phyloP scores from a whole-genome alignment of 1,284 basidiomycete species.

The Phylloboletellus chloephorus region DNA sequence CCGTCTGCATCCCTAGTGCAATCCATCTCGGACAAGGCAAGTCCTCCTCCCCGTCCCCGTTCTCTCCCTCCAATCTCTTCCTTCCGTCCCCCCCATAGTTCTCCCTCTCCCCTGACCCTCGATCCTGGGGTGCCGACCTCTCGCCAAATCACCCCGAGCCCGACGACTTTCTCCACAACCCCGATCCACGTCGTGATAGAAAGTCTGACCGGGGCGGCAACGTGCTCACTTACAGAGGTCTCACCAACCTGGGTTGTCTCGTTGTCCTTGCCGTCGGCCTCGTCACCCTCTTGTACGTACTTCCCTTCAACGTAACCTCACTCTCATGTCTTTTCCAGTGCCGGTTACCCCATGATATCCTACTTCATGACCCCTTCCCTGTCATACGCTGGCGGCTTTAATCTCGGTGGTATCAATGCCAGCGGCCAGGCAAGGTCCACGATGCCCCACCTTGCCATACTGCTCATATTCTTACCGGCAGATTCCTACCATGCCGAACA shows the following conservation, averaged over 20 bases:
- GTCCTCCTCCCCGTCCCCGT: background rate
- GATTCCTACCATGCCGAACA: conserved; percentile 39
- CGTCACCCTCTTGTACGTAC: conserved; percentile 66
- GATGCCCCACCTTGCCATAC: background rate
- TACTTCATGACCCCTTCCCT: conserved; percentile 51
- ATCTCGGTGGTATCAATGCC: conserved; percentile 77
- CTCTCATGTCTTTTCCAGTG: conserved; percentile 38
- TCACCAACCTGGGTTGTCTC: conserved; percentile 76
- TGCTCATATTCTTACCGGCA: conserved; percentile 7
- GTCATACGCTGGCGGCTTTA: conserved; percentile 62
- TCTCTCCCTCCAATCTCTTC: conserved; percentile 3
- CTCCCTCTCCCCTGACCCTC: conserved; percentile 66
- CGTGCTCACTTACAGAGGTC: conserved; percentile 67
- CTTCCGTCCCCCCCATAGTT: too few species aligned
- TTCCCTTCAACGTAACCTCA: background rate
- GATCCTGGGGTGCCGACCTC: conserved; percentile 61
- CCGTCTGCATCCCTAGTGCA: conserved; percentile 8
- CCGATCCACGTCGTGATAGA: conserved; percentile 66
- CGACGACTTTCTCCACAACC: conserved; percentile 71
- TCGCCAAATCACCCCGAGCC: conserved; percentile 54
- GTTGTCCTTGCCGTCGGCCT: conserved; percentile 56
- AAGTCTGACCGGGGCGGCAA: conserved; percentile 55
- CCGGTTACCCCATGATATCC: conserved; percentile 76
- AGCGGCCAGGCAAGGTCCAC: conserved; percentile 58
- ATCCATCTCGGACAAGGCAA: conserved; percentile 43